phyloP scores from a whole-genome alignment of 148 eudicot genomes.

The Oxyria digyna region DNA sequence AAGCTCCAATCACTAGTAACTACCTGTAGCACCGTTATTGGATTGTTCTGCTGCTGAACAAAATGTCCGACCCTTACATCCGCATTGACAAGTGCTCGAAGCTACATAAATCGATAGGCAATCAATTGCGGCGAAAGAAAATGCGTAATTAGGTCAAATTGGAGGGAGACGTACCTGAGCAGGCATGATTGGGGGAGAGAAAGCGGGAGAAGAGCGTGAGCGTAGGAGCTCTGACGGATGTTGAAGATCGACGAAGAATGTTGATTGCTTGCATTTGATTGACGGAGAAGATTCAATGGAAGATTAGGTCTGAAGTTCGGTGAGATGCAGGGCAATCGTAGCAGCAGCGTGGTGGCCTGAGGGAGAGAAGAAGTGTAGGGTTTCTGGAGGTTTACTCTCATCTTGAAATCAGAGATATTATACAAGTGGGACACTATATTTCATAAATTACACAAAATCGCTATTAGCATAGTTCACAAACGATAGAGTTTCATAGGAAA shows the following conservation, averaged over 20 bases:
- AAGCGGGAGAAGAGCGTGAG: neutral
- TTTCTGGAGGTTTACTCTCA: neutral
- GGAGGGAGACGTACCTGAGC: conserved; percentile 12
- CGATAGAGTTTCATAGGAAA: no score
- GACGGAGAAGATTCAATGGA: neutral
- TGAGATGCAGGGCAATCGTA: neutral
- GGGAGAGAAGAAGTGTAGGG: neutral
- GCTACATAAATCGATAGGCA: neutral
- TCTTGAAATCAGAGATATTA: neutral
- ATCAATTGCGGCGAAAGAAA: neutral
- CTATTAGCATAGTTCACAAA: no score
- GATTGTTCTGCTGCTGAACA: conserved; percentile 1
- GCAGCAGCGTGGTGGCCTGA: neutral
- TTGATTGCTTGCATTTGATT: conserved; percentile 25
- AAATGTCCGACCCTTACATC: neutral
- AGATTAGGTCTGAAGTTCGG: neutral
- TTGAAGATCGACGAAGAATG: conserved; percentile 25
- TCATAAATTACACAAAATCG: neutral
- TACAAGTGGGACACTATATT: neutral
- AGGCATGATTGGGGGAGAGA: conserved; percentile 9
- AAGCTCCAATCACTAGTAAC: neutral
- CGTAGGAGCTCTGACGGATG: conserved; percentile 13
- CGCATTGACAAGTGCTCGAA: neutral
- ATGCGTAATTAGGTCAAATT: neutral
- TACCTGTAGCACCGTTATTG: neutral